phyloP scores from a whole-genome alignment of 768 basidiomycete species.

The Daedalea quercina region DNA sequence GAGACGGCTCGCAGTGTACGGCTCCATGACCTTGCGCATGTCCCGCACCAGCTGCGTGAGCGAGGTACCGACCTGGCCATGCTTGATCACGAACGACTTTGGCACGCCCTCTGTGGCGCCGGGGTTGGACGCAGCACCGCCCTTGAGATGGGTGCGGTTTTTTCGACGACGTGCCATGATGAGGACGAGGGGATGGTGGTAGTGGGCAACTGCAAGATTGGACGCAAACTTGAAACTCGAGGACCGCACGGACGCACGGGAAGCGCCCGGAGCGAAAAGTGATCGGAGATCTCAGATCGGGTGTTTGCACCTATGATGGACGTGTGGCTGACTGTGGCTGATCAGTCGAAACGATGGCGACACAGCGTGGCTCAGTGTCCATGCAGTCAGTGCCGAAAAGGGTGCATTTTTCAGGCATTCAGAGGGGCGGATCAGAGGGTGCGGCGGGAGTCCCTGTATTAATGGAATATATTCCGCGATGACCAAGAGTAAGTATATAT shows the following conservation, averaged over 20 bases:
- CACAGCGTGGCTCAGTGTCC: too few species aligned
- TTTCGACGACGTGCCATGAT: constrained; percentile 72
- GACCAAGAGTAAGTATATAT: not conserved
- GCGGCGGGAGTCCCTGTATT: too few species aligned
- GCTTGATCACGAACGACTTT: constrained; percentile 95
- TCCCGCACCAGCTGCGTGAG: constrained; percentile 88
- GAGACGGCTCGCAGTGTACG: constrained; percentile 92
- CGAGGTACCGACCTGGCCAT: constrained; percentile 87
- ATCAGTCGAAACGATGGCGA: too few species aligned
- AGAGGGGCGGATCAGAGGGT: too few species aligned
- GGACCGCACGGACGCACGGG: too few species aligned
- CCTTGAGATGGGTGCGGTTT: constrained; percentile 77
- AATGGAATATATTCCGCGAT: not conserved
- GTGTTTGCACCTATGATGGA: not conserved
- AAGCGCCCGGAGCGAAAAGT: not conserved
- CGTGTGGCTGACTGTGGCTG: too few species aligned
- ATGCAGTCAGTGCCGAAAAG: too few species aligned
- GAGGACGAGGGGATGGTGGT: not conserved
- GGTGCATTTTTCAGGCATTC: too few species aligned
- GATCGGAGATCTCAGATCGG: not conserved
- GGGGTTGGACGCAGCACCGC: constrained; percentile 28
- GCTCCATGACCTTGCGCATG: constrained; percentile 94
- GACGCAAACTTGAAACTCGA: not conserved
- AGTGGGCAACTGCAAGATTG: not conserved
- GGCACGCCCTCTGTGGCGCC: constrained; percentile 41